A percentile compares a stretch with the other conserved stretches of the same genome.
phyloP scores from a whole-genome alignment of 148 eudicot genomes.

The Silene uniflora region DNA sequence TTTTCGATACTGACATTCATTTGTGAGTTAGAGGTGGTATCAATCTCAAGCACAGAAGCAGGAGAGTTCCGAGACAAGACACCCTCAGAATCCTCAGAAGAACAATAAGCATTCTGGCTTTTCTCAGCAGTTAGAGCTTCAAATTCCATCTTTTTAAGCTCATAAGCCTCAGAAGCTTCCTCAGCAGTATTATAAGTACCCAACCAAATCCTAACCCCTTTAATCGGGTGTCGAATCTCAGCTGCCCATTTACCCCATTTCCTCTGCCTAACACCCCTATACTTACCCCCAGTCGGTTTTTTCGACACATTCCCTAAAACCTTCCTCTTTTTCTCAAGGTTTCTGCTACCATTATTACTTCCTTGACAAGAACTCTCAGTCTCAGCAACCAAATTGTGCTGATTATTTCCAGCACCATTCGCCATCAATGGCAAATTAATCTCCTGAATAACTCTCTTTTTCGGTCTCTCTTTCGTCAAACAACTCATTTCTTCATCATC shows the following conservation, averaged over 20 bases:
- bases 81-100: slow-evolving; percentile 40
- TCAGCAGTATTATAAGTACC: slow-evolving; percentile 75
- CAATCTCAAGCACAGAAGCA: slow-evolving; percentile 46
- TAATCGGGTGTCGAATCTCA: slow-evolving; percentile 75
- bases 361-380: slow-evolving; percentile 50
- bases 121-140: slow-evolving; percentile 33
- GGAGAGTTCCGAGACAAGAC: slow-evolving; percentile 46
- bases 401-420: background rate
- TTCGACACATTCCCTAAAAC: slow-evolving; percentile 23
- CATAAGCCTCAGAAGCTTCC: slow-evolving; percentile 65
- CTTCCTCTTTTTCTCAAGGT: slow-evolving; percentile 31
- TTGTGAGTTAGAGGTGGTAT: slow-evolving; percentile 25
- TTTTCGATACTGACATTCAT: background rate
- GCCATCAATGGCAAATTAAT: slow-evolving; percentile 34
- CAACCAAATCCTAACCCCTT: slow-evolving; percentile 57
- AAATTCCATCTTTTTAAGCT: slow-evolving; percentile 35
- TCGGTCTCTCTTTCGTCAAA: slow-evolving; percentile 10
- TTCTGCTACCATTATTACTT: slow-evolving; percentile 41
- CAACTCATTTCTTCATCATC: slow-evolving; percentile 38
- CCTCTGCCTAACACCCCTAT: slow-evolving; percentile 69
- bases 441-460: slow-evolving; percentile 50
- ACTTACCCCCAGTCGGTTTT: slow-evolving; percentile 29
- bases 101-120: slow-evolving; percentile 27
- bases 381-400: slow-evolving; percentile 22
- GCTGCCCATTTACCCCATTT: slow-evolving; percentile 97